phyloP scores from a whole-genome alignment of 345 rosid genomes.

The Anastatica hierochuntica region DNA sequence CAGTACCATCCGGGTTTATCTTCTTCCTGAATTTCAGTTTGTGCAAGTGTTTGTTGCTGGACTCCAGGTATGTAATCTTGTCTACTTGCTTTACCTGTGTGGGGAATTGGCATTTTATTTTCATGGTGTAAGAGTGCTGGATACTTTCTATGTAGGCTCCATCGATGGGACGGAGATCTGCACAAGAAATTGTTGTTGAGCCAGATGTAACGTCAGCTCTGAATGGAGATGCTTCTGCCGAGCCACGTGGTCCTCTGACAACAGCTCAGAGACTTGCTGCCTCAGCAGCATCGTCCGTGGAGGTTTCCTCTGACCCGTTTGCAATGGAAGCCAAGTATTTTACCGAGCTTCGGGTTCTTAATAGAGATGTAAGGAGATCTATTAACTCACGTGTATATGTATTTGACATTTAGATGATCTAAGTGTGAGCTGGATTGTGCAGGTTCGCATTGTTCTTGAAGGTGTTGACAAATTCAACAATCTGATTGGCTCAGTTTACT shows the following conservation, averaged over 20 bases:
- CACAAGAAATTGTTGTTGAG: slow-evolving; percentile 34
- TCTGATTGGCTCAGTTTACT: slow-evolving; percentile 89
- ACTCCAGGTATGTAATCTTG: slow-evolving; percentile 49
- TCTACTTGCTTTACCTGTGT: neutral
- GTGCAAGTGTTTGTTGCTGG: slow-evolving; percentile 97
- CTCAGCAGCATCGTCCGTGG: slow-evolving; percentile 43
- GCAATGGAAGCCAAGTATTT: slow-evolving; percentile 82
- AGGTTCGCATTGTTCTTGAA: slow-evolving; percentile 96
- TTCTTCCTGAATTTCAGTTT: slow-evolving; percentile 92
- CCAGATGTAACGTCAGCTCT: slow-evolving; percentile 31
- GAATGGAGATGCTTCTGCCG: slow-evolving; percentile 69
- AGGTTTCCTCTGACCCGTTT: slow-evolving; percentile 72
- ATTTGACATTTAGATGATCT: slow-evolving; percentile 9
- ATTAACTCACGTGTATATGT: neutral
- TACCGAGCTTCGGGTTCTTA: slow-evolving; percentile 78
- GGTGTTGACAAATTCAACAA: slow-evolving; percentile 92
- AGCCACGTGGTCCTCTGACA: slow-evolving; percentile 56
- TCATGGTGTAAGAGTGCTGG: neutral
- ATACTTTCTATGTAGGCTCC: slow-evolving; percentile 48
- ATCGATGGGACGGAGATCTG: slow-evolving; percentile 67
- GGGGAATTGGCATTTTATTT: neutral
- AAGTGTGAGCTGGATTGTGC: slow-evolving; percentile 9
- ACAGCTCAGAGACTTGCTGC: slow-evolving; percentile 90
- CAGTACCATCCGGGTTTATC: slow-evolving; percentile 73
- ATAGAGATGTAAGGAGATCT: slow-evolving; percentile 57